Percentiles rank a stretch among this genome's conserved stretches.
Conservation (phyloP, 495 filamentous ascomycete genomes). For the Barbatosphaeria neglecta region DNA sequence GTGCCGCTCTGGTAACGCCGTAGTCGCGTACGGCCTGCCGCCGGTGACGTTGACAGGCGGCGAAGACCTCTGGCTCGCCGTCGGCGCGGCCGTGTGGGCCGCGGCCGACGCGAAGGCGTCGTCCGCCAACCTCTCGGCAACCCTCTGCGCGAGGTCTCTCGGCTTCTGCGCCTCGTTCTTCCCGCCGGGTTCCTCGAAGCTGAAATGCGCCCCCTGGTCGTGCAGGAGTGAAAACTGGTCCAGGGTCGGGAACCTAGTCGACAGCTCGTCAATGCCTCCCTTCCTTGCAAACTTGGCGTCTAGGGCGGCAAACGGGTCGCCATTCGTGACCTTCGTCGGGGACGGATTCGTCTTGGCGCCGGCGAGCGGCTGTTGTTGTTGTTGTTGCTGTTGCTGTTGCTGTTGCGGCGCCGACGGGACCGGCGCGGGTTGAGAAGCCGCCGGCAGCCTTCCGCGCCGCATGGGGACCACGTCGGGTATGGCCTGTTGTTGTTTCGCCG, state of each 20-base stretch:
- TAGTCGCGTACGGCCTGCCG: constrained; percentile 8
- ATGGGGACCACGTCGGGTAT: constrained; percentile 92
- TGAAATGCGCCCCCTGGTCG: constrained; percentile 74
- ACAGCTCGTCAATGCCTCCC: constrained; percentile 57
- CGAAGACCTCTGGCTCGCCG: constrained; percentile 16
- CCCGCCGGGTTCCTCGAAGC: constrained; percentile 55
- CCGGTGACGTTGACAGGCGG: constrained; percentile 18
- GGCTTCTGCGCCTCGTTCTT: constrained; percentile 36
- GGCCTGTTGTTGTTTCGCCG: constrained; percentile 52
- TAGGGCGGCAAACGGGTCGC: constrained; percentile 81
- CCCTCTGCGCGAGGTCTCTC: constrained; percentile 57
- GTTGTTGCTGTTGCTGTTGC: constrained; percentile 9
- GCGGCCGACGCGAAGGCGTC: constrained; percentile 45
- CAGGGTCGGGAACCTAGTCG: constrained; percentile 75
- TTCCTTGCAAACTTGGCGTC: constrained; percentile 50
- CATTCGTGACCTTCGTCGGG: constrained; percentile 55
- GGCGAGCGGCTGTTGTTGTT: no score
- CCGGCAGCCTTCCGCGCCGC: constrained; percentile 74
- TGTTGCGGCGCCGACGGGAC: constrained; percentile 16
- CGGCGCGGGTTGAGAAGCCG: constrained; percentile 26
- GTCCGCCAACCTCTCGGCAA: constrained; percentile 78
- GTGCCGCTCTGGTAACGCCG: constrained; percentile 4
- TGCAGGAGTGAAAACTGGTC: constrained; percentile 89
- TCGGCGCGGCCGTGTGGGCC: constrained; percentile 7
- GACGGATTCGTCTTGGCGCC: constrained; percentile 59